Base-by-base conservation (phyloP, 306 rosid genomes). In the Urtica urens region DNA sequence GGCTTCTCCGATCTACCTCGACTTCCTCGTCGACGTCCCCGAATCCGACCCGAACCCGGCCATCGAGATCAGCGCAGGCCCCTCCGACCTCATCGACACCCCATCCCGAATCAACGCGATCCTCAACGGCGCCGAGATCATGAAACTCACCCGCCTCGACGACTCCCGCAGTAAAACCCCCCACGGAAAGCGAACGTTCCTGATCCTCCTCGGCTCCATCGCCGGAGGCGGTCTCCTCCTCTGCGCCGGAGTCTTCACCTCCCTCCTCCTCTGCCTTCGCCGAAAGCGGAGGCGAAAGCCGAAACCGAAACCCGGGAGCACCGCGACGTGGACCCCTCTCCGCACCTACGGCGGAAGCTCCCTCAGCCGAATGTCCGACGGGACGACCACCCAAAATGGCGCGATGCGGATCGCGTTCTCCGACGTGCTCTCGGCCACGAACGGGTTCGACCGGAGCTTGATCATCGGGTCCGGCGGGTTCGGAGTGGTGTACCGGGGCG, bases 111-210 rank as follows among this genome's bases (percentile, higher is more conserved):
- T 65, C 29, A 82, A 92, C 63, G 99, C 96, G 20, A 71, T 92
- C 67, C 64, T 92, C 75, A 92, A 92, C 72, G 99, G 99, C 27
- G 99, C 88, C 4, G 99, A 92, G 93, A 82, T 92, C 53, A 75
- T 92, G 99, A 72, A 73, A 73, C 73, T 92, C 67, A 68, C 75
- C 55, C 69, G 63, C 60, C 62, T 54, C 22, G 60, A 46, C 22
- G 51, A 45, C 46, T 31, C 53, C 6, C 47, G 17, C 43, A 7
- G 65, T 6, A 24, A 45, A 23, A n/a, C 3, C 53, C 67, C 25
- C 21, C 41, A 38, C 14, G 42, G 53, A 45, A 72, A 72, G 67
- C 67, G 51, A 27, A 68, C 20, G 6, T 46, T 54, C 51, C 63
- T 87, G 99, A 52, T 75, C 62, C 27, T 80, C 60, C 42, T 82